These are phyloP conservation scores for Trypanosoma lewisi DNA, from an alignment of 208 protist species.

Conservation along the genomic window DNA sequence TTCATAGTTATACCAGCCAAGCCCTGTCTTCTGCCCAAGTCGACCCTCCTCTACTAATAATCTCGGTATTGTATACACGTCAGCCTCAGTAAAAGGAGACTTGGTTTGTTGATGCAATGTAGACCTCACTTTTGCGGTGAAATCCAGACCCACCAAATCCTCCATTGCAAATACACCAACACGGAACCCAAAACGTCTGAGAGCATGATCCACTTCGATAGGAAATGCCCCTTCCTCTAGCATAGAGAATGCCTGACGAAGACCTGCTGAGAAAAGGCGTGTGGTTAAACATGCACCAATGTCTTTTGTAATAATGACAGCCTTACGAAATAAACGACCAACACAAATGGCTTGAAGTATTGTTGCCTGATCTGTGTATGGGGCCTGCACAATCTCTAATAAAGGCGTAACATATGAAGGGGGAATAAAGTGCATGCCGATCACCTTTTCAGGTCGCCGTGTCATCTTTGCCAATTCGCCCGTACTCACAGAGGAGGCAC, in stretches of 20 bases:
- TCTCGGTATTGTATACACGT: slow-evolving; percentile 51
- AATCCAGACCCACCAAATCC: slow-evolving; percentile 85
- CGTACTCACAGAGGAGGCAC: slow-evolving; percentile 61
- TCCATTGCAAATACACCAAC: slow-evolving; percentile 79
- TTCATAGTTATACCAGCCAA: slow-evolving; percentile 80
- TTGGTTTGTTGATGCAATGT: not conserved
- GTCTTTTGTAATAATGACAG: slow-evolving; percentile 65
- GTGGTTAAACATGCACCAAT: slow-evolving; percentile 67
- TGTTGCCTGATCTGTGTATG: slow-evolving; percentile 43
- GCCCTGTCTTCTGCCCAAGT: slow-evolving; percentile 69
- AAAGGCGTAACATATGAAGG: slow-evolving; percentile 82
- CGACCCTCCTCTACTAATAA: slow-evolving; percentile 43
- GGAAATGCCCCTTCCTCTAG: slow-evolving; percentile 83
- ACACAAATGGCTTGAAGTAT: slow-evolving; percentile 49
- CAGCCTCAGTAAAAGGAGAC: slow-evolving; percentile 27
- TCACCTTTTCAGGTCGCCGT: slow-evolving; percentile 43
- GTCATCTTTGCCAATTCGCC: slow-evolving; percentile 63
- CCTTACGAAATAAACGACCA: slow-evolving; percentile 63
- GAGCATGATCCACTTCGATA: slow-evolving; percentile 67
- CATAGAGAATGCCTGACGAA: slow-evolving; percentile 81
- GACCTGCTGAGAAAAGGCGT: slow-evolving; percentile 61
- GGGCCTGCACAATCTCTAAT: slow-evolving; percentile 62
- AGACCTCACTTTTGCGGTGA: slow-evolving; percentile 21
- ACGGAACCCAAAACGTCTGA: slow-evolving; percentile 68
- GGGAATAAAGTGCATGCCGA: slow-evolving; percentile 85